Base-by-base conservation (phyloP, 2,329 filamentous ascomycete genomes). In the Aspergillus transmontanensis region DNA sequence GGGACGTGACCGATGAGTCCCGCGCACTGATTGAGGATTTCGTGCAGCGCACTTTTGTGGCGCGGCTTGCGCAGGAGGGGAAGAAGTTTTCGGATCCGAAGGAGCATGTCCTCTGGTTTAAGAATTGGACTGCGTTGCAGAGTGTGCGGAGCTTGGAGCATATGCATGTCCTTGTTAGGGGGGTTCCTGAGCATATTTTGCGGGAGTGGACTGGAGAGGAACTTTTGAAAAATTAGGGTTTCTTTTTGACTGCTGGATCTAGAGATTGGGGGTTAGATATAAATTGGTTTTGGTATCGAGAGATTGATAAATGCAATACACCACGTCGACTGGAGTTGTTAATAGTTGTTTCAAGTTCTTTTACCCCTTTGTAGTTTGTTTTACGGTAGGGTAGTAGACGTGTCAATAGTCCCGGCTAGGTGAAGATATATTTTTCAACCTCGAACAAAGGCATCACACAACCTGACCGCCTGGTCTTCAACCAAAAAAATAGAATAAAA, bases 121-220 rank as follows among this genome's bases (percentile, higher is more conserved):
- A 88, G 80, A 89, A 89, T 68, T 87, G 85, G 80, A 83, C 83
- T 10, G 81, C 81, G 43, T 69, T 89, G 74, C 87, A 89, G 75
- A 88, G 85, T 68, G 86, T 89, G 53, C 77, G 85, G 59, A 82
- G 83, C 0, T 73, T 87, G 36, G 85, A 87, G 68, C 85, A 87
- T 78, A 78, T 87, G 7, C 85, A 87, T 77, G 78, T 87, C 21
- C 72, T 87, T 23, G 74, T 87, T 1, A 77, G 76, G 58, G 80
- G 82, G 75, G 82, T 82, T 51, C 80, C 82, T 0, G 75, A 81
- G 28, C 71, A 74, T 26, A 73, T 83, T 45, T 67, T 84, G 55
- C 60, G 69, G 12, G 79, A 82, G 68, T 83, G 81, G 82, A 80
- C 80, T 9, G 75, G 75, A 5, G 79, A 34, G 10, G 32, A 81